Evolutionary conservation across 176 grass and related monocot genomes (phyloP), one percentile per base, ranked within the genome.

Genomic region (Eleusine indica): DNA sequence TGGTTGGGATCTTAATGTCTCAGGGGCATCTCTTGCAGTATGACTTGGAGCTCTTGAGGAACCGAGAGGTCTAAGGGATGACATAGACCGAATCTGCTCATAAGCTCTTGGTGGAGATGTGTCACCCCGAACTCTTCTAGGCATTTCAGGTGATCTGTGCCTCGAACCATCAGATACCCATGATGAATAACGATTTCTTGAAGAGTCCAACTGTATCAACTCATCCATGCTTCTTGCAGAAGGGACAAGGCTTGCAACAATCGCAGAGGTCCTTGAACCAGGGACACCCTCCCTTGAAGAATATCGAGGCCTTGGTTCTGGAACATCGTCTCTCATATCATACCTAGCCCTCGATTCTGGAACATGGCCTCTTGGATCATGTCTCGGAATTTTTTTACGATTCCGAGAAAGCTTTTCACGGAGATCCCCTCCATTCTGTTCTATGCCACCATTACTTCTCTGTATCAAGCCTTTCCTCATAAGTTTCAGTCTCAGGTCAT

Each of bases 401-500:
- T 87, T 92, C 42, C 80, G 76, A 58, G 90, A 95, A 86, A 95
- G 88, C 63, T 88, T 95, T 90, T 95, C 90, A 75, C 93, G 90
- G 35, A 95, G 90, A 73, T 95, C 93, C 78, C 84, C 80, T 54
- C 71, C 78, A 68, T 88, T 78, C 40, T 79, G 89, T 82, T 86
- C 64, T 62, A 68, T 11, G 69, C 46, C 81, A 85, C 66, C 35
- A 83, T 88, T 84, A 80, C 80, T 84, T 72, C 81, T 89, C 58
- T 84, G 77, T 73, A 84, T 73, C 75, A 86, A 48, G 80, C 88
- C 78, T 92, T 90, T 92, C 74, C 84, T 86, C 73, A 92, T 84
- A 86, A 95, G 93, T 85, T 95, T 95, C 72, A 92, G 63, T 88
- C 93, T 92, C 77, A 95, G 82, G 84, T 95, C 93, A 86, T 88